A percentile compares a stretch with the other conserved stretches of the same genome.
Evolutionary conservation across 441 rosid genomes (phyloP).

Genomic region (Macaranga tanarius): DNA sequence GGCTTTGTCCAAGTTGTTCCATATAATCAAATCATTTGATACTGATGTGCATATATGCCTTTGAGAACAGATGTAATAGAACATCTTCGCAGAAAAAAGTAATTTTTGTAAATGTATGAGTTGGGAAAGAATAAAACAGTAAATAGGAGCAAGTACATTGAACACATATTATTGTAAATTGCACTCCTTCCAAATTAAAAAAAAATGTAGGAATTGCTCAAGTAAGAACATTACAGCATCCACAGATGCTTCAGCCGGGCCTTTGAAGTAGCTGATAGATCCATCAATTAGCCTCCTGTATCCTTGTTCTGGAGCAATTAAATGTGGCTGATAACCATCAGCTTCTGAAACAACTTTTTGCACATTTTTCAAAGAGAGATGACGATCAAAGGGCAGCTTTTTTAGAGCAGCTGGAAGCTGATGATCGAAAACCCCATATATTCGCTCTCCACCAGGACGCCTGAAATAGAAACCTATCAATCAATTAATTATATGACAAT

Average conservation of each 20-base stretch:
- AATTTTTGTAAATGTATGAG: neutral
- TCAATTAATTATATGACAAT: neutral
- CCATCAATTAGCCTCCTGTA: slow-evolving; percentile 98
- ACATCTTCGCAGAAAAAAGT: neutral
- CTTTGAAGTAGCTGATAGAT: slow-evolving; percentile 89
- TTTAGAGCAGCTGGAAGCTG: slow-evolving; percentile 97
- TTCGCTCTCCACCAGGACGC: slow-evolving; percentile 97
- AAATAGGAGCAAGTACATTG: neutral
- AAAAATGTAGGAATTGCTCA: neutral
- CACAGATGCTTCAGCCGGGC: slow-evolving; percentile 98
- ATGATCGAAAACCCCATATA: slow-evolving; percentile 95
- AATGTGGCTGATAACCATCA: slow-evolving; percentile 99
- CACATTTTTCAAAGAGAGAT: slow-evolving; percentile 89
- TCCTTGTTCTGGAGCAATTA: slow-evolving; percentile 99
- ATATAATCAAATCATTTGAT: neutral
- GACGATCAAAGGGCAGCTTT: slow-evolving; percentile 93
- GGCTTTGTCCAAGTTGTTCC: neutral
- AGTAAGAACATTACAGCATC: slow-evolving; percentile 72
- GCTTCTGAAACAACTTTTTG: slow-evolving; percentile 96
- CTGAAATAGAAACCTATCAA: slow-evolving; percentile 36
- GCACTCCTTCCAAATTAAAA: neutral
- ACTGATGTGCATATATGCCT: neutral
- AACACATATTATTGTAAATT: neutral
- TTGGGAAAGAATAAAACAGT: neutral
- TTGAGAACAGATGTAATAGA: too few species aligned